Conservation (phyloP, 306 rosid species). For the Quercus cerris region DNA sequence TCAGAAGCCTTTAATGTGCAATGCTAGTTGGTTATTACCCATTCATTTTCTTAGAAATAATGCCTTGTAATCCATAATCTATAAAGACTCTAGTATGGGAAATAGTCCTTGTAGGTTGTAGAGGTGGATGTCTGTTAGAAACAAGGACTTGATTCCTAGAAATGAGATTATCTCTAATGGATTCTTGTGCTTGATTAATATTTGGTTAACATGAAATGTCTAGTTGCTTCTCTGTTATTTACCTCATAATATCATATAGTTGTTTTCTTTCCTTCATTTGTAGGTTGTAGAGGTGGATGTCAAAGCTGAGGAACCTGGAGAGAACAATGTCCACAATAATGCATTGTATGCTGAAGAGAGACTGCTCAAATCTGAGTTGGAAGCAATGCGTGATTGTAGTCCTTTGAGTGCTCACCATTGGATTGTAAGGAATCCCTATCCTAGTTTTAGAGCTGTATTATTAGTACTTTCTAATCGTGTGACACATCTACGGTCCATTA, state of each 20-base stretch:
- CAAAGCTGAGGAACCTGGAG: conserved; percentile 78
- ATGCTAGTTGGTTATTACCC: not conserved
- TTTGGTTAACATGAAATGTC: not conserved
- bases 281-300: conserved; percentile 84
- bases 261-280: conserved; percentile 12
- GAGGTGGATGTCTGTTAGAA: conserved; percentile 48
- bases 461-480: not conserved
- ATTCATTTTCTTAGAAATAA: not conserved
- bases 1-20: not conserved
- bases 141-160: not conserved
- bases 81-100: not conserved
- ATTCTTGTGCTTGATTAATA: not conserved
- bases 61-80: not conserved
- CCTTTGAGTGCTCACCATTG: conserved; percentile 79
- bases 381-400: conserved; percentile 82
- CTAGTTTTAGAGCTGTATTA: conserved; percentile 2
- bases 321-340: conserved; percentile 64
- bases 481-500: not conserved
- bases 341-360: conserved; percentile 84
- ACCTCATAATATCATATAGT: not conserved
- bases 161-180: not conserved
- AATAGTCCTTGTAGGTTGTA: conserved; percentile 40
- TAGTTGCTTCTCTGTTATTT: not conserved
- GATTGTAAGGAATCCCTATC: conserved; percentile 59
- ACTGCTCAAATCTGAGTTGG: conserved; percentile 57